phyloP scores from a whole-genome alignment of 2,329 filamentous ascomycete genomes.

The Aspergillus brunneoviolaceus region DNA sequence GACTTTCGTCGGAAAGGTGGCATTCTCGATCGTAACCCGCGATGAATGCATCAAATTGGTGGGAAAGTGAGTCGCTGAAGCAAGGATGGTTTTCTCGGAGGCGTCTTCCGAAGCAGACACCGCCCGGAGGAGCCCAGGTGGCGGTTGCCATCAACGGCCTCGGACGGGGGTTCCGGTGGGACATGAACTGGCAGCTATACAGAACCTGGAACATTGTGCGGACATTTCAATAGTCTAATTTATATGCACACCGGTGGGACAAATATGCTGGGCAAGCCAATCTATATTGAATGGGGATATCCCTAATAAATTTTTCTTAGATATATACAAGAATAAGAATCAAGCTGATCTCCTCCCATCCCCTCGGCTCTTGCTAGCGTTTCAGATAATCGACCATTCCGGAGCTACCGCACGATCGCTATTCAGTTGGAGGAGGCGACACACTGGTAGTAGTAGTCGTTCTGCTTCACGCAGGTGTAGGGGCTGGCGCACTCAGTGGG shows the following conservation, averaged over 20 bases:
- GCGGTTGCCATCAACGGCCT: neutral
- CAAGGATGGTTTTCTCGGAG: neutral
- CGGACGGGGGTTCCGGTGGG: neutral
- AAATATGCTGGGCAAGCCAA: neutral
- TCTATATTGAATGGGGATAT: neutral
- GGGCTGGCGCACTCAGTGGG: constrained; percentile 32
- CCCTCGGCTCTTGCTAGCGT: neutral
- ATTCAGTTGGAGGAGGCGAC: constrained; percentile 10
- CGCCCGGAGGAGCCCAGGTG: neutral
- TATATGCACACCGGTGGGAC: neutral
- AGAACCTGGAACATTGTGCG: too few relatives aligned
- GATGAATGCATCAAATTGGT: neutral
- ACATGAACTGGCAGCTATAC: neutral
- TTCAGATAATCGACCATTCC: neutral
- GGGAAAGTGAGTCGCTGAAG: neutral
- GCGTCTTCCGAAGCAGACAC: neutral
- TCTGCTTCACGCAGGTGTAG: constrained; percentile 35
- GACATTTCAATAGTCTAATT: too few relatives aligned
- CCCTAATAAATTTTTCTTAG: neutral
- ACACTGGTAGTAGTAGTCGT: constrained; percentile 43
- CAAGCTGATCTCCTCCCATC: neutral
- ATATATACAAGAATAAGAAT: constrained; percentile 9
- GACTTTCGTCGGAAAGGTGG: neutral
- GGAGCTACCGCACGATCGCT: neutral
- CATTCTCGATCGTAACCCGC: neutral